Percentiles rank a stretch among this genome's conserved stretches.
Conservation (phyloP, 805 yeast genomes). For the Lachancea meyersii region DNA sequence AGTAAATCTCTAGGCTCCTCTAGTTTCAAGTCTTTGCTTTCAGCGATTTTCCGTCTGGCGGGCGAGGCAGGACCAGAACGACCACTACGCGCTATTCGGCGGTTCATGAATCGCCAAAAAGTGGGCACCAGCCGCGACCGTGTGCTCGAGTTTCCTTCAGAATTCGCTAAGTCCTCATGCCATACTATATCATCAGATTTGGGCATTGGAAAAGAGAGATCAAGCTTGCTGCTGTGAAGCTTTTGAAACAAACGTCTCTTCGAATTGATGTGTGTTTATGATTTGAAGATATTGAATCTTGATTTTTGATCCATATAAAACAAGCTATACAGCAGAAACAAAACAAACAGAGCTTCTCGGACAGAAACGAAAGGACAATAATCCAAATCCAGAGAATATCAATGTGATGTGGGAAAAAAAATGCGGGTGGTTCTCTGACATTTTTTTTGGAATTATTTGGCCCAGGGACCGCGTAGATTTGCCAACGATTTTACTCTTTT, state of each 20-base stretch:
- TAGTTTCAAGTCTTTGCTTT: background rate
- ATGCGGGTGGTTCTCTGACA: no score
- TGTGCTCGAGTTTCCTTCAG: background rate
- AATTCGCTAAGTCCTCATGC: conserved; percentile 4
- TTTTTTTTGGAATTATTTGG: no score
- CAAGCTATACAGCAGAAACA: no score
- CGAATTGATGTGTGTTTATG: background rate
- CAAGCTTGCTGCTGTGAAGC: background rate
- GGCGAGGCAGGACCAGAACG: conserved; percentile 8
- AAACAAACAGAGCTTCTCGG: no score
- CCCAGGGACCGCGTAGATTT: no score
- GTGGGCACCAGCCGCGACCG: conserved; percentile 1
- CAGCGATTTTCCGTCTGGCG: background rate
- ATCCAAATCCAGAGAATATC: no score
- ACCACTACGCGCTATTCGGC: conserved; percentile 5
- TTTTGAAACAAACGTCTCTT: background rate
- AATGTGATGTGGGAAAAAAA: no score
- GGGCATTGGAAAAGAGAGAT: background rate
- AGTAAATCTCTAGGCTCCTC: background rate
- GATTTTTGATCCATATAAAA: no score
- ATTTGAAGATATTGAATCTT: no score
- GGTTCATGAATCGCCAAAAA: conserved; percentile 4
- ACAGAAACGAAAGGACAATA: no score
- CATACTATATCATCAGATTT: conserved; percentile 3
- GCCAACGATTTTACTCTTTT: no score